Base-by-base conservation (phyloP, 441 rosid genomes). In the Euphorbia celastroides region DNA sequence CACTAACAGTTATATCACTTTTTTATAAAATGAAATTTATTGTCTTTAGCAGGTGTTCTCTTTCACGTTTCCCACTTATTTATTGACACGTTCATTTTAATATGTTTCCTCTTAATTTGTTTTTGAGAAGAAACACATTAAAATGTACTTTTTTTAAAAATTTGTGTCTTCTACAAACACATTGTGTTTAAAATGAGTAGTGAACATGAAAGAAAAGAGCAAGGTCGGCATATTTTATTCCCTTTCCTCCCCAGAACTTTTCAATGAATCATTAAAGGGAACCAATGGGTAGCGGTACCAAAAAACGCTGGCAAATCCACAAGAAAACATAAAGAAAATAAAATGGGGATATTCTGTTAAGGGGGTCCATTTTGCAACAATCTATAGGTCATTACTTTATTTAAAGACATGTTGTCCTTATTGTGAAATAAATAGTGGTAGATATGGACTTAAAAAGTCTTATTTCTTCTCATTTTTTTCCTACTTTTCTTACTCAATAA, bases 221-320 rank as follows among this genome's bases (percentile, higher is more conserved):
- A n/a, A n/a, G n/a, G n/a, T n/a, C n/a, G n/a, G n/a, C n/a, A n/a
- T n/a, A n/a, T n/a, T n/a, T n/a, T n/a, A n/a, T n/a, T n/a, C n/a
- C n/a, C n/a, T 20, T 14, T 23, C 25, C n/a, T 57, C 66, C 64
- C 56, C 28, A 13, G 30, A 13, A 60, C 17, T 36, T 55, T 71
- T 69, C 72, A 44, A 63, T 65, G 74, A 75, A 44, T 76, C 73
- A 65, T 59, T 69, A 10, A 25, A 31, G 41, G 70, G 57, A 58
- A 32, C 22, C 36, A 31, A 1, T 7, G 46, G 2, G 28, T 19
- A 42, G 13, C 5, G 19, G 60, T 71, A 62, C 19, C 22, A 17
- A 48, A 20, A 1, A 48, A 58, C n/a, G 79, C 82, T 78, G 80
- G 77, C 79, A 30, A 5, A 28, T 38, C 62, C 82, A 72, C 78